Evolutionary conservation across 2,329 filamentous ascomycete genomes (phyloP).

Genomic region (Paecilomyces sp.): DNA sequence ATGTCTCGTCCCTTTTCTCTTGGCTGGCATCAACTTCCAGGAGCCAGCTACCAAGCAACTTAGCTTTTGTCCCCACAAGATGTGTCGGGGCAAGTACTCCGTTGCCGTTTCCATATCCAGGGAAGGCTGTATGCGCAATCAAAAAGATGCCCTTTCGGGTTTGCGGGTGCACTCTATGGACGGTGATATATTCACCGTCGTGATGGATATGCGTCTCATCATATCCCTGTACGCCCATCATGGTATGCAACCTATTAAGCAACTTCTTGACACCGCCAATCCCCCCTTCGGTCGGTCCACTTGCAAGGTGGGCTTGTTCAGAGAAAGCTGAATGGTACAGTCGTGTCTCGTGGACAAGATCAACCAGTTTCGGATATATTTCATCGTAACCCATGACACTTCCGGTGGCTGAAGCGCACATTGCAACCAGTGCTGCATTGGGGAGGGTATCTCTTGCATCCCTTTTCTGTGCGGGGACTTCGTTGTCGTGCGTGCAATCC

Average conservation of each 20-base stretch:
- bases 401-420: slow-evolving; percentile 90
- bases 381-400: slow-evolving; percentile 99
- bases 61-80: slow-evolving; percentile 75
- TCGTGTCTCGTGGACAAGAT: slow-evolving; percentile 83
- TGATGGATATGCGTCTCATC: slow-evolving; percentile 96
- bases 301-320: slow-evolving; percentile 39
- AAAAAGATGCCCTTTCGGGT: slow-evolving; percentile 91
- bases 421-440: slow-evolving; percentile 86
- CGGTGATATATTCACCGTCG: slow-evolving; percentile 91
- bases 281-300: slow-evolving; percentile 67
- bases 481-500: slow-evolving; percentile 99
- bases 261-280: slow-evolving; percentile 89
- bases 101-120: slow-evolving; percentile 79
- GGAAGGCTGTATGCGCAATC: slow-evolving; percentile 93
- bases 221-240: slow-evolving; percentile 93
- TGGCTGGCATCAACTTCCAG: slow-evolving; percentile 77
- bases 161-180: slow-evolving; percentile 87
- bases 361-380: slow-evolving; percentile 86
- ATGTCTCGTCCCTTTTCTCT: slow-evolving; percentile 57
- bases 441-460: slow-evolving; percentile 90
- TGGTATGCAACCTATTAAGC: slow-evolving; percentile 85
- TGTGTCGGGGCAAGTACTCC: slow-evolving; percentile 72
- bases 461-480: slow-evolving; percentile 89
- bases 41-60: slow-evolving; percentile 83
- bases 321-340: slow-evolving; percentile 75